Conservation (phyloP, 2,329 filamentous ascomycete species). For the Aspergillus tubingensis region DNA sequence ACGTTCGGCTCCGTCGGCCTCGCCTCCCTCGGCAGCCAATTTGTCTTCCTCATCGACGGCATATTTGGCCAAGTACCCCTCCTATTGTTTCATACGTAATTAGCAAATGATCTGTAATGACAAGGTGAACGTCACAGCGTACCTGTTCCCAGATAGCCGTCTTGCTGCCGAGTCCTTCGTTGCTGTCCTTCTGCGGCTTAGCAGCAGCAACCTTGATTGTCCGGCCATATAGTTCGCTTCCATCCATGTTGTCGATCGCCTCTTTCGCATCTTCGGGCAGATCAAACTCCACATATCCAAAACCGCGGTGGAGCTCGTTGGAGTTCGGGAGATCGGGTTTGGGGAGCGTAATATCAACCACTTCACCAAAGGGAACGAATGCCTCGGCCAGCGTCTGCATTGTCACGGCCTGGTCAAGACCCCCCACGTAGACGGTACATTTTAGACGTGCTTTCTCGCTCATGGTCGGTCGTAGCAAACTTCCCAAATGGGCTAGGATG, state of each 20-base stretch:
- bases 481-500: neutral
- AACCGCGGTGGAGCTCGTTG: slow-evolving; percentile 80
- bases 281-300: slow-evolving; percentile 96
- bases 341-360: slow-evolving; percentile 85
- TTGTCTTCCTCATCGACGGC: slow-evolving; percentile 80
- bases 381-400: slow-evolving; percentile 77
- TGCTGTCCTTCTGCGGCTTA: slow-evolving; percentile 85
- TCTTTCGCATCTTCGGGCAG: slow-evolving; percentile 82
- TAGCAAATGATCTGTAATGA: slow-evolving; percentile 14
- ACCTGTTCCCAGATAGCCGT: slow-evolving; percentile 98
- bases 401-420: slow-evolving; percentile 78
- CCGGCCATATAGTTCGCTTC: slow-evolving; percentile 89
- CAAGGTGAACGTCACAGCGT: slow-evolving; percentile 32
- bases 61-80: slow-evolving; percentile 89
- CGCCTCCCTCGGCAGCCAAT: slow-evolving; percentile 58
- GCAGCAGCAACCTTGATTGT: slow-evolving; percentile 90
- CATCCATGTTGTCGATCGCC: slow-evolving; percentile 99
- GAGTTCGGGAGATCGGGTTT: slow-evolving; percentile 81
- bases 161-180: slow-evolving; percentile 86
- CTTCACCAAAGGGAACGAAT: slow-evolving; percentile 96
- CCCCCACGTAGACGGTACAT: slow-evolving; percentile 88
- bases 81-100: slow-evolving; percentile 56
- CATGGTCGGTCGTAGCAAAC: slow-evolving; percentile 55
- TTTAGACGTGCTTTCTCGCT: slow-evolving; percentile 81
- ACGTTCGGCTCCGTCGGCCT: slow-evolving; percentile 54